phyloP scores from a whole-genome alignment of 139 green algal species.

The Nannochloris sp. region DNA sequence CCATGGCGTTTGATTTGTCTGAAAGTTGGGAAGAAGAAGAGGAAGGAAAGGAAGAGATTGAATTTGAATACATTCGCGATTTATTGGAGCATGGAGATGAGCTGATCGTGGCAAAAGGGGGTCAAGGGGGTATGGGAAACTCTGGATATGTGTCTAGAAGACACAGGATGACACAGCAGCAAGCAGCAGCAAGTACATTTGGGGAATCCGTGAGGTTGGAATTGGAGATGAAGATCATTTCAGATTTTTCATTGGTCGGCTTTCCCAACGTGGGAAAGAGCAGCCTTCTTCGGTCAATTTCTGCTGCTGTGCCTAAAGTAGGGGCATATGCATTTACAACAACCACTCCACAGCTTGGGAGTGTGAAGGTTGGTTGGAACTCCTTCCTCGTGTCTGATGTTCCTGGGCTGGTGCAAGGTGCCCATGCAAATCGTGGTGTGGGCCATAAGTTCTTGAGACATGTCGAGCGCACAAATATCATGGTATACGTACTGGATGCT shows the following conservation, averaged over 20 bases:
- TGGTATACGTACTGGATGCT: slow-evolving; percentile 56
- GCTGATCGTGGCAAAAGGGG: slow-evolving; percentile 66
- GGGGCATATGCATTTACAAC: slow-evolving; percentile 74
- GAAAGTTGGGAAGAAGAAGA: slow-evolving; percentile 3
- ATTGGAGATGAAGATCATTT: slow-evolving; percentile 80
- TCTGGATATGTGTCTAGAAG: slow-evolving; percentile 50
- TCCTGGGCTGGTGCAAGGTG: slow-evolving; percentile 43
- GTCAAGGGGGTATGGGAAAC: slow-evolving; percentile 85
- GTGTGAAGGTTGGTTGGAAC: slow-evolving; percentile 16
- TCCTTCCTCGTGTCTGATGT: slow-evolving; percentile 53
- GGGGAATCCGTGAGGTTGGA: slow-evolving; percentile 56
- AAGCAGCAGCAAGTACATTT: neutral
- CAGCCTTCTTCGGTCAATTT: slow-evolving; percentile 67
- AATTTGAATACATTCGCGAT: slow-evolving; percentile 14
- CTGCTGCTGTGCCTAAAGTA: slow-evolving; percentile 35
- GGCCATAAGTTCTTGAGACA: slow-evolving; percentile 66
- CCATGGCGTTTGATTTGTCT: neutral
- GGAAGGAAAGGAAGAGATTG: neutral
- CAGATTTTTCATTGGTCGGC: slow-evolving; percentile 90
- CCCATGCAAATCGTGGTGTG: slow-evolving; percentile 39
- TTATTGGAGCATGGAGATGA: slow-evolving; percentile 18
- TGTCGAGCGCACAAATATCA: slow-evolving; percentile 40
- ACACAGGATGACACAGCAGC: neutral
- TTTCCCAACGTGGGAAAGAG: slow-evolving; percentile 84
- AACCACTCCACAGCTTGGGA: slow-evolving; percentile 63